Conservation (phyloP, 352 stramenopile species). For the Globisporangium carolinianum region DNA sequence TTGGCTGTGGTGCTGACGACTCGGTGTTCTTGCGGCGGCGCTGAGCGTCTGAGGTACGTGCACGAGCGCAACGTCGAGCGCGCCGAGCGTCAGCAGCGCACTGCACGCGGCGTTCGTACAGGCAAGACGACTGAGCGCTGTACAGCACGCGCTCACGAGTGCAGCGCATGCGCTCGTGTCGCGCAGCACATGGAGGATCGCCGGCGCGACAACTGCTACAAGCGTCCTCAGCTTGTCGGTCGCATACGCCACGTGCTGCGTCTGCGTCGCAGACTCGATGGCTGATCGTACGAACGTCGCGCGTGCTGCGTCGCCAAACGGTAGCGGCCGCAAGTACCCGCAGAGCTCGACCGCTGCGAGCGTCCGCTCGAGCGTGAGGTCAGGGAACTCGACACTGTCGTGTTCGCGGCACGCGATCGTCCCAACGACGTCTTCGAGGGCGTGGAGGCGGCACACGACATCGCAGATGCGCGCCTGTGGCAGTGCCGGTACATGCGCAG, state of each 20-base stretch:
- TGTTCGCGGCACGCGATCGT: constrained; percentile 32
- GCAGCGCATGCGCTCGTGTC: constrained; percentile 26
- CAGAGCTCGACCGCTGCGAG: constrained; percentile 49
- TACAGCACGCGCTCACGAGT: constrained; percentile 48
- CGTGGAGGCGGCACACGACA: constrained; percentile 52
- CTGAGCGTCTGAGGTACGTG: constrained; percentile 48
- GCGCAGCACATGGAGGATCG: constrained; percentile 49
- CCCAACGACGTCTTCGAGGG: constrained; percentile 58
- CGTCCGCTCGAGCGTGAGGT: constrained; percentile 30
- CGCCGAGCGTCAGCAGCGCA: constrained; percentile 43
- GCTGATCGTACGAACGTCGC: constrained; percentile 31
- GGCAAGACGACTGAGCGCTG: constrained; percentile 48
- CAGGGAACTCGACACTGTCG: constrained; percentile 39
- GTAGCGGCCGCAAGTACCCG: constrained; percentile 54
- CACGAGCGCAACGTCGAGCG: constrained; percentile 42
- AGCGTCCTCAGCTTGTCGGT: constrained; percentile 38
- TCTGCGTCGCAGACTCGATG: not conserved
- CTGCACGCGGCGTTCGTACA: constrained; percentile 44
- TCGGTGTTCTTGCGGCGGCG: constrained; percentile 11
- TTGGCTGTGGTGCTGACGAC: constrained; percentile 4
- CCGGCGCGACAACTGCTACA: constrained; percentile 39
- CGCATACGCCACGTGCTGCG: constrained; percentile 32
- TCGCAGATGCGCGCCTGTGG: constrained; percentile 62
- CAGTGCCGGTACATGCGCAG: constrained; percentile 33
- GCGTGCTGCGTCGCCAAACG: constrained; percentile 39